Base-by-base conservation (phyloP, 148 eudicot species). In the Spergularia marina region DNA sequence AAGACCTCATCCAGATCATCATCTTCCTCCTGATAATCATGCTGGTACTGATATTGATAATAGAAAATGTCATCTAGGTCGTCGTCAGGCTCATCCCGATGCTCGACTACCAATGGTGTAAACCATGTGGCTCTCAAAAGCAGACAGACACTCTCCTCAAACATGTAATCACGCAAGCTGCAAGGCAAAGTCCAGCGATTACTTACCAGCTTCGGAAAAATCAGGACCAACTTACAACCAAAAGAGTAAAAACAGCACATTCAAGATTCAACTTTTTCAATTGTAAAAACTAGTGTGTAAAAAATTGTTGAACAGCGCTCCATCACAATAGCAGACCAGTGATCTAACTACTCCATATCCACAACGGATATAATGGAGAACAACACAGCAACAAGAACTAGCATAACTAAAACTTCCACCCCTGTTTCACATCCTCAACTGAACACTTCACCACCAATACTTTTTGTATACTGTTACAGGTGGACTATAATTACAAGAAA, bases 71-170 rank as follows among this genome's bases (percentile, higher is more conserved):
- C 83, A 23, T 85, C 90, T 17, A 78, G 64, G 8, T 87, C 86
- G 60, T 88, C 89, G 16, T 85, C 80, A 14, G 79, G 68, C 53
- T 85, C 90, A n/a, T 86, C 84, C 13, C 25, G 82, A 49, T 76
- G 85, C 25, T 87, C 90, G 65, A 85, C 90, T 53, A 68, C 86
- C 72, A 92, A 72, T 49, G 98, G 96, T n/a, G 78, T 80, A 21
- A 90, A 93, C 98, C 98, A 93, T 36, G 89, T 75, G 54, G 98
- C 98, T 75, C 96, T 73, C 13, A 89, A 82, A 47, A 93, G 98
- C 59, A 91, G 85, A 84, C 98, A 91, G 1, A 93, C 90, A 39
- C 96, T 91, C 83, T 93, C 98, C 77, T 89, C 93, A 23, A 89
- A 76, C 91, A 93, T 85, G 74, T 87, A 93, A 70, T 93, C 97